Base-by-base conservation (phyloP, 2,329 filamentous ascomycete species). In the Graphilbum ipis-grandicollis region DNA sequence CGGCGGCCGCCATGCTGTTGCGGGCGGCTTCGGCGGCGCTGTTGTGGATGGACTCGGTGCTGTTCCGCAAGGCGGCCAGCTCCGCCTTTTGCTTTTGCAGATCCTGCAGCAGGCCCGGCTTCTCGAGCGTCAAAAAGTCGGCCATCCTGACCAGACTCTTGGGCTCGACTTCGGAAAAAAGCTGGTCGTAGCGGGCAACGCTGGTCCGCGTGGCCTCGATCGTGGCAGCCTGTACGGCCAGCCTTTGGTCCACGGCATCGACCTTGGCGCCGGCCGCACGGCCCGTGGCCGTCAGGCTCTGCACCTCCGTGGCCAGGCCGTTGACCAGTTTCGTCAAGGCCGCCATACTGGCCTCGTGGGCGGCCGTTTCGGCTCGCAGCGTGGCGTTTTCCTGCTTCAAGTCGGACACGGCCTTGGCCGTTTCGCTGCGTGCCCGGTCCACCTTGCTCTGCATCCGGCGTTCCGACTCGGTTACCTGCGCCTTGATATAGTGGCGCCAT, bases 81-180 rank as follows among this genome's bases (percentile, higher is more conserved):
- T 21, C 28, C 2, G 15, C 15, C 12, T 37, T 35, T 13, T 43
- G 41, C 17, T 32, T n/a, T 4, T 23, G 4, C 4, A 39, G 3
- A 2, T 31, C 31, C 21, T 26, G 14, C 9, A n/a, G 19, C 28
- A 36, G 17, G 9, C 13, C 31, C 9, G 39, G 34, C 32, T 31
- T 36, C 14, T 38, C 38, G 3, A 23, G 14, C 8, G 19, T n/a
- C 7, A 42, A 28, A 30, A 39, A 41, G 3, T 36, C 30, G n/a
- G 31, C 26, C 3, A 39, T 19, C 6, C 31, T n/a, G 6, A 13
- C 18, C 2, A 43, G 21, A 5, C 21, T 30, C 2, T 19, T 9
- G 5, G 25, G 14, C 2, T 41, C 38, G 29, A 44, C 17, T 12
- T 35, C 38, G 14, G 38, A 4, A 14, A 44, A 23, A 9, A 13